A percentile compares a stretch with the other conserved stretches of the same genome.
phyloP scores from a whole-genome alignment of 805 yeast species.

The Candida mattraensis region DNA sequence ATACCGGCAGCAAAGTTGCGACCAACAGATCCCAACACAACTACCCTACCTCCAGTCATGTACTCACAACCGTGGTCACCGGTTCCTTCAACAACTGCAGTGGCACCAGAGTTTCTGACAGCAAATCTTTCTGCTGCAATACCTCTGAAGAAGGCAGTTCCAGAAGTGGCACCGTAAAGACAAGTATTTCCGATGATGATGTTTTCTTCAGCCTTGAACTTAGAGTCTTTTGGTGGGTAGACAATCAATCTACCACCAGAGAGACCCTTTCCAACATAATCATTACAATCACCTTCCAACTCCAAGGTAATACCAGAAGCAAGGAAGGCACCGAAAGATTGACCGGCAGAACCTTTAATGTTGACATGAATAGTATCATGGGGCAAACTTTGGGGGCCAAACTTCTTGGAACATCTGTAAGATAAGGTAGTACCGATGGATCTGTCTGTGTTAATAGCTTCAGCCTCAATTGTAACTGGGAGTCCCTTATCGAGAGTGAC shows the following conservation, averaged over 20 bases:
- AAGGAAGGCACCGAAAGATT: constrained; percentile 96
- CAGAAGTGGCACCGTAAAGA: constrained; percentile 96
- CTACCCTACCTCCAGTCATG: constrained; percentile 99
- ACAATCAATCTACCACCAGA: constrained; percentile 94
- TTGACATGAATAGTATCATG: constrained; percentile 95
- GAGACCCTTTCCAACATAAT: constrained; percentile 95
- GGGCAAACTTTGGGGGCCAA: constrained; percentile 92
- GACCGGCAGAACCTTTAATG: constrained; percentile 93
- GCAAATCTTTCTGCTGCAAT: constrained; percentile 98
- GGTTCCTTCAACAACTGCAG: constrained; percentile 92
- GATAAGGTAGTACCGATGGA: constrained; percentile 94
- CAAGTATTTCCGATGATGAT: constrained; percentile 97
- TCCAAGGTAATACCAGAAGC: constrained; percentile 95
- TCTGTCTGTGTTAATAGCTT: constrained; percentile 94
- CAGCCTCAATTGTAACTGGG: constrained; percentile 91
- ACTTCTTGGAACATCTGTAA: constrained; percentile 87
- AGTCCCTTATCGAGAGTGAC: constrained; percentile 93
- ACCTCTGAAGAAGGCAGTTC: constrained; percentile 92
- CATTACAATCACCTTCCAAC: constrained; percentile 96
- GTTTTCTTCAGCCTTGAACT: constrained; percentile 92
- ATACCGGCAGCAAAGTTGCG: constrained; percentile 96
- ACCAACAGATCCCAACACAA: constrained; percentile 88
- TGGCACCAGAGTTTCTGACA: constrained; percentile 98
- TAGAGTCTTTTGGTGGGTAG: constrained; percentile 83
- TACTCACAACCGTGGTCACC: constrained; percentile 99